Base-by-base conservation (phyloP, 2,329 filamentous ascomycete genomes). In the Fusarium clavum region DNA sequence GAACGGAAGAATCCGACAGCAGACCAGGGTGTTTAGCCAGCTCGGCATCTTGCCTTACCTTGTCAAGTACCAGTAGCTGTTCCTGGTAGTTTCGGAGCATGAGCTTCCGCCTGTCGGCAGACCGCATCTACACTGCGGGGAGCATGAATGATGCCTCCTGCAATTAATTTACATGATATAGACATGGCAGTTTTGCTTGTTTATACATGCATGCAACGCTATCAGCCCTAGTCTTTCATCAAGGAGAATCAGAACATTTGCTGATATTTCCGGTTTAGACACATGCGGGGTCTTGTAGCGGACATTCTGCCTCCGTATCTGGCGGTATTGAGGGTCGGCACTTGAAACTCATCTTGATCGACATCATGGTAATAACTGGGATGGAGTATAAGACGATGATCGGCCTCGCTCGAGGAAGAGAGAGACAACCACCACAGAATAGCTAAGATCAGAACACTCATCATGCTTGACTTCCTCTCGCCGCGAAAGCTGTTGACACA, bases 291-390 rank as follows among this genome's bases (percentile, higher is more conserved):
- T 30, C 25, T 22, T n/a, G 13, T 29, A 27, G 16, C 59, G 45
- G 46, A 61, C 30, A 22, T 22, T 3, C 30, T 54, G 11, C 25
- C 40, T 54, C 57, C 40, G 40, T 20, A 27, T 29, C 25, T 45
- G 32, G 25, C 58, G 61, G 61, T 63, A 63, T 56, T 43, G 29
- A 11, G 41, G 16, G 8, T 54, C 58, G 61, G 61, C 49, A 63
- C 14, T 63, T 63, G 8, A 25, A 27, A 14, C 25, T 54, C 18
- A n/a, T 18, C 14, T 13, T 11, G 38, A 13, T 43, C 25, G 14
- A 18, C 14, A 20, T 8, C 7, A 22, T 27, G 16, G n/a, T 3
- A 1, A 41, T 18, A 3, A 16, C 3, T 4, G 8, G 5, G 1
- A 12, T 55, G 8, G 8, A 18, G 41, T 63, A 63, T 63, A 63